A percentile compares a stretch with the other conserved stretches of the same genome.
phyloP scores from a whole-genome alignment of 2,329 filamentous ascomycete species.

The Mariannaea sp. region DNA sequence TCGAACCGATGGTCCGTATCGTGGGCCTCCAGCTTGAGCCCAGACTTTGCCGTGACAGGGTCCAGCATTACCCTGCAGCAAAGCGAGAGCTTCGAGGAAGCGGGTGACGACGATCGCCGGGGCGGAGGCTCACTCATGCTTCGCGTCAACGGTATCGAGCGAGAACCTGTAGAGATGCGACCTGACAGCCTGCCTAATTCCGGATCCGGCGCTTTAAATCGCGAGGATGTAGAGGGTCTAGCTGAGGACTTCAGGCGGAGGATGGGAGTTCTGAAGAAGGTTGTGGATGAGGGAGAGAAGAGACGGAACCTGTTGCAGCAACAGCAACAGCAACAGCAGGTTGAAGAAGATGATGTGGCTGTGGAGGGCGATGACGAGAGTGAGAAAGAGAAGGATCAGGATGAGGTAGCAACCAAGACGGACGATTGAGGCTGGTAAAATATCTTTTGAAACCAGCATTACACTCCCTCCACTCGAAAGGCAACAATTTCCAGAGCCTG shows the following conservation, averaged over 20 bases:
- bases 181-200: conserved; percentile 36
- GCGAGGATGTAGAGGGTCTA: conserved; percentile 57
- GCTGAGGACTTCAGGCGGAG: conserved; percentile 62
- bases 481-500: neutral
- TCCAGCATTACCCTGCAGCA: conserved; percentile 51
- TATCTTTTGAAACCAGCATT: no score
- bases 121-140: conserved; percentile 41
- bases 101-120: conserved; percentile 33
- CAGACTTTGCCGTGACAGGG: conserved; percentile 69
- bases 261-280: conserved; percentile 59
- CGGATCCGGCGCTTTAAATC: conserved; percentile 40
- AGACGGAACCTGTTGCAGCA: conserved; percentile 43
- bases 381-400: neutral
- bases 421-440: conserved; percentile 13
- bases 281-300: conserved; percentile 58
- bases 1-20: conserved; percentile 59
- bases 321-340: conserved; percentile 20
- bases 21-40: conserved; percentile 72
- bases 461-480: neutral
- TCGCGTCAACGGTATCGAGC: conserved; percentile 46
- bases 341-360: conserved; percentile 22
- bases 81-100: conserved; percentile 40
- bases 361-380: conserved; percentile 23
- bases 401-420: conserved; percentile 8
- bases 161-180: conserved; percentile 41